phyloP scores from a whole-genome alignment of 192 early-diverging fungal genomes.

The Rhizoclosmatium globosum region DNA sequence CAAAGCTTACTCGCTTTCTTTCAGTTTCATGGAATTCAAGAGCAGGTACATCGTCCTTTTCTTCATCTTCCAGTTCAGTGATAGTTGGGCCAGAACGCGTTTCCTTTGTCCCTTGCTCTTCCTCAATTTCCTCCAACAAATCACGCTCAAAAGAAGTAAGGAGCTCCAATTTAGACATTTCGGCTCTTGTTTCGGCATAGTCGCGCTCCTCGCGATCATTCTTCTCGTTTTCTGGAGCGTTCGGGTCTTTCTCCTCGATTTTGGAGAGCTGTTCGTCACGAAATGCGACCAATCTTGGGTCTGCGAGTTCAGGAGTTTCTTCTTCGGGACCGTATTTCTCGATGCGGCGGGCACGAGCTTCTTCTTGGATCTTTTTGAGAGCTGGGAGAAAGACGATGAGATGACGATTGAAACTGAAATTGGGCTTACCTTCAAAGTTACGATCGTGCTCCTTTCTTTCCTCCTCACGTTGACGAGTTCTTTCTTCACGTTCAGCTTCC shows the following conservation, averaged over 20 bases:
- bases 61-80: not conserved
- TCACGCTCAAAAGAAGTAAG: not conserved
- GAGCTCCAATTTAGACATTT: not conserved
- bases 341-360: constrained; percentile 45
- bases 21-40: not conserved
- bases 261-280: constrained; percentile 54
- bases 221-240: not conserved
- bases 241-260: constrained; percentile 30
- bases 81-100: not conserved
- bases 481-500: constrained; percentile 59
- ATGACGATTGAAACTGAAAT: not conserved
- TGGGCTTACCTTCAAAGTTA: constrained; percentile 63
- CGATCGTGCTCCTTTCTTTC: constrained; percentile 54
- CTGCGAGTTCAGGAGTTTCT: constrained; percentile 34
- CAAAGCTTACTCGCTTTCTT: not conserved
- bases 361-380: constrained; percentile 51
- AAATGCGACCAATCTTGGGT: constrained; percentile 41
- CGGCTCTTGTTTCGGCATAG: not conserved
- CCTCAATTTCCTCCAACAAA: not conserved
- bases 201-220: not conserved
- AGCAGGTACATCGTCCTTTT: not conserved
- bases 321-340: constrained; percentile 48
- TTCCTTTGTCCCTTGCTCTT: not conserved
- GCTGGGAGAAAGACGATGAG: constrained; percentile 42
- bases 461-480: constrained; percentile 55